phyloP scores from a whole-genome alignment of 2,329 filamentous ascomycete species.

The Saccharata proteae region DNA sequence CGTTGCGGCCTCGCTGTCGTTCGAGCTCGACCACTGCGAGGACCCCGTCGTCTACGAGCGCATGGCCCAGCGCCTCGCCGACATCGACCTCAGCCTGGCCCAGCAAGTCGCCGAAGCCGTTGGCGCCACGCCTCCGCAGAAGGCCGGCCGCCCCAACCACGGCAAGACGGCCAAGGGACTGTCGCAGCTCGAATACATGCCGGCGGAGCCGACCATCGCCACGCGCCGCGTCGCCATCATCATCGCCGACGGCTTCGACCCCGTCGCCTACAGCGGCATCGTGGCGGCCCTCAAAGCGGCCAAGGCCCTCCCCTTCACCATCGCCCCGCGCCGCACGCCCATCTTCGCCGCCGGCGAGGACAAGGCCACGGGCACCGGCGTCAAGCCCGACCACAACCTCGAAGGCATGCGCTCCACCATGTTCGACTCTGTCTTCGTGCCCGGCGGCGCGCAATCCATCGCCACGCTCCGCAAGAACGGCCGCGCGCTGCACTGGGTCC shows the following conservation, averaged over 20 bases:
- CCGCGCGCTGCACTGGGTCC: conserved; percentile 62
- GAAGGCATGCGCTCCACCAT: conserved; percentile 69
- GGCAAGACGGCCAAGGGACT: conserved; percentile 55
- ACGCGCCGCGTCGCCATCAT: conserved; percentile 63
- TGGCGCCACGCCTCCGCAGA: conserved; percentile 48
- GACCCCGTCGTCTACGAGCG: conserved; percentile 65
- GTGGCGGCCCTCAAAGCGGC: conserved; percentile 50
- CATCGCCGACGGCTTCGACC: conserved; percentile 66
- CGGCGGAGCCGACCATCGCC: conserved; percentile 52
- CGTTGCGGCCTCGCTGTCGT: conserved; percentile 47
- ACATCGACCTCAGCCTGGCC: conserved; percentile 61
- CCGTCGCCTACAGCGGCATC: conserved; percentile 51
- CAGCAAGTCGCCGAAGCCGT: conserved; percentile 58
- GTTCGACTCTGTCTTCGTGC: conserved; percentile 70
- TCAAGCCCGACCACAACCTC: conserved; percentile 64
- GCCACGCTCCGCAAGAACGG: conserved; percentile 55
- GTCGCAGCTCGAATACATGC: conserved; percentile 56
- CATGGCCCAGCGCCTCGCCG: conserved; percentile 53
- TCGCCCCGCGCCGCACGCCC: conserved; percentile 54
- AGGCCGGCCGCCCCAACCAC: conserved; percentile 45
- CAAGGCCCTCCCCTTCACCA: conserved; percentile 58
- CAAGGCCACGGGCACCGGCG: conserved; percentile 38
- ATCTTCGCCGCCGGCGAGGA: conserved; percentile 51
- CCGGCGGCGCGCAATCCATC: conserved; percentile 54
- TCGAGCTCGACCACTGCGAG: conserved; percentile 72